Evolutionary conservation across 2,329 filamentous ascomycete genomes (phyloP).

Genomic region (Calycina herbarum): DNA sequence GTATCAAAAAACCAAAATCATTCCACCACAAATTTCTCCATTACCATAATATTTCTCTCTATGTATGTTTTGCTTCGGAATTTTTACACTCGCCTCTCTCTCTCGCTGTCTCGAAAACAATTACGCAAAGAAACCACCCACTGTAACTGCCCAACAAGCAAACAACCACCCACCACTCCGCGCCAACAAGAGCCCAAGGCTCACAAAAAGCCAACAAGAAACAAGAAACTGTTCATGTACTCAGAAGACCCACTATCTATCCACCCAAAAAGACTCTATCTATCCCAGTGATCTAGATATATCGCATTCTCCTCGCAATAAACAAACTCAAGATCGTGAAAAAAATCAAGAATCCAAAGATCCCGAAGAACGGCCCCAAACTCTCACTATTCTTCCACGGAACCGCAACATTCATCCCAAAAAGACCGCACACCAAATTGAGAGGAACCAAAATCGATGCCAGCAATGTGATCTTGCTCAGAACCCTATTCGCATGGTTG

Average conservation of each 20-base stretch:
- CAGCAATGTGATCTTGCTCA: constrained; percentile 93
- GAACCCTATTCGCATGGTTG: constrained; percentile 81
- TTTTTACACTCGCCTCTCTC: too few species aligned
- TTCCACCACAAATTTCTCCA: too few species aligned
- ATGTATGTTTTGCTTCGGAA: too few species aligned
- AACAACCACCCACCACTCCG: too few species aligned
- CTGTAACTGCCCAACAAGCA: too few species aligned
- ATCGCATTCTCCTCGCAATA: constrained; percentile 33
- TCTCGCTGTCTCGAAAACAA: too few species aligned
- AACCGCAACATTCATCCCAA: constrained; percentile 80
- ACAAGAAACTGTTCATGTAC: not conserved
- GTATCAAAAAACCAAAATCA: too few species aligned
- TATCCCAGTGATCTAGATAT: constrained; percentile 24
- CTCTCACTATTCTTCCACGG: constrained; percentile 55
- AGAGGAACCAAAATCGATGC: constrained; percentile 95
- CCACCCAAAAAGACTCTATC: not conserved
- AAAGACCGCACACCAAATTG: constrained; percentile 72
- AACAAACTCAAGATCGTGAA: constrained; percentile 42
- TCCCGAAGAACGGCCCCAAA: constrained; percentile 60
- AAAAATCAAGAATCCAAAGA: constrained; percentile 55
- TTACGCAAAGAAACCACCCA: too few species aligned
- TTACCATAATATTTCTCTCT: too few species aligned
- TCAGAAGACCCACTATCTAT: not conserved
- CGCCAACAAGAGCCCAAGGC: too few species aligned
- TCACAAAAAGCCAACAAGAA: not conserved